These are phyloP conservation scores for Xylaria sp. DNA, from an alignment of 2,329 filamentous ascomycete species.

Conservation along the genomic window DNA sequence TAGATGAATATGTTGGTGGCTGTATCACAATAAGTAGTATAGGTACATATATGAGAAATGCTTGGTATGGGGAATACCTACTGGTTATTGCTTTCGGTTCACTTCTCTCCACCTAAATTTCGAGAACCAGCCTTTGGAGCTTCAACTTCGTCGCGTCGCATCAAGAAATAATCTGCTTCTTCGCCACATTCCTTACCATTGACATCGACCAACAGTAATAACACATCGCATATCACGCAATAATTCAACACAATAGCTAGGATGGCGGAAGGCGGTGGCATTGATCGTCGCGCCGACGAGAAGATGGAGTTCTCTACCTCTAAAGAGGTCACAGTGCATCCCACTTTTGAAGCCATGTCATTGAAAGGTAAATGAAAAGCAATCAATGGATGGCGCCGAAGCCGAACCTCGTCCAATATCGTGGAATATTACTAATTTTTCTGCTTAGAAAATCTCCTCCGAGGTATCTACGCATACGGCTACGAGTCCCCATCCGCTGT, in stretches of 20 bases:
- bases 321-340: conserved; percentile 94
- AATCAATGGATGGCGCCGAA: not conserved
- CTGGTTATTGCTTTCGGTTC: too few species aligned
- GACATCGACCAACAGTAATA: too few species aligned
- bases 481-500: conserved; percentile 98
- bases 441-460: conserved; percentile 80
- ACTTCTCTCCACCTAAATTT: conserved; percentile 21
- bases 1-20: too few species aligned
- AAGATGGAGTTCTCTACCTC: conserved; percentile 98
- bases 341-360: conserved; percentile 95
- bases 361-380: conserved; percentile 69
- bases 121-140: too few species aligned
- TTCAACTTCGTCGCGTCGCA: conserved; percentile 2
- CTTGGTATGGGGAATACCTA: too few species aligned
- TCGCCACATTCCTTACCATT: not conserved
- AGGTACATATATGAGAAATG: too few species aligned
- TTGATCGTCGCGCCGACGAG: conserved; percentile 93
- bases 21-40: too few species aligned
- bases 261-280: conserved; percentile 82
- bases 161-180: not conserved
- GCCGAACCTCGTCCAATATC: not conserved
- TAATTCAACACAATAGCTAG: conserved; percentile 43
- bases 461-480: conserved; percentile 97
- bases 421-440: not conserved
- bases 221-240: not conserved